These are phyloP conservation scores for Alnus glutinosa DNA, from an alignment of 306 rosid species.

Conservation along the genomic window DNA sequence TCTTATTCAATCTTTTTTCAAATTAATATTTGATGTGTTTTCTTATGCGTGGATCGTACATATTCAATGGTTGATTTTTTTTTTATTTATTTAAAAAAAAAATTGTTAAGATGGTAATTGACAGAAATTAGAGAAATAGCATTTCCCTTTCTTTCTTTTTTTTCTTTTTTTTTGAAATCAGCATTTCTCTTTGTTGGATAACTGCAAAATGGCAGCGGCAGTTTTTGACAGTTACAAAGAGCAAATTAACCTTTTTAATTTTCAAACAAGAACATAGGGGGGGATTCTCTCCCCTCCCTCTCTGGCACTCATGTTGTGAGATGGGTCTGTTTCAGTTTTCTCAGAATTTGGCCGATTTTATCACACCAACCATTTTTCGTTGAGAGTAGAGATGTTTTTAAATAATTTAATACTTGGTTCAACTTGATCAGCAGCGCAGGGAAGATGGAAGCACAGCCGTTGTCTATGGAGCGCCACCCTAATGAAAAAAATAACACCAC, in stretches of 20 bases:
- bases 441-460: slow-evolving; percentile 4
- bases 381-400: neutral
- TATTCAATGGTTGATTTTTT: too few relatives aligned
- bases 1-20: too few relatives aligned
- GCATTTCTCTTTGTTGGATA: too few relatives aligned
- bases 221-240: slow-evolving; percentile 22
- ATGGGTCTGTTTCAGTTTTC: neutral
- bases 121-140: too few relatives aligned
- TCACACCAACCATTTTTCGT: neutral
- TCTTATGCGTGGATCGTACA: too few relatives aligned
- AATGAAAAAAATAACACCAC: slow-evolving; percentile 1
- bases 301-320: neutral
- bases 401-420: neutral
- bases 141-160: too few relatives aligned
- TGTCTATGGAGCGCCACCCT: neutral
- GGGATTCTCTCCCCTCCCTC: neutral
- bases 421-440: slow-evolving; percentile 4
- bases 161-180: too few relatives aligned
- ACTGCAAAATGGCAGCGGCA: slow-evolving; percentile 11
- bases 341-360: neutral
- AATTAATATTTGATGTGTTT: too few relatives aligned
- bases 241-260: slow-evolving; percentile 14
- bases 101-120: too few relatives aligned
- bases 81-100: too few relatives aligned
- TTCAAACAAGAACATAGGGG: slow-evolving; percentile 2